Evolutionary conservation across 2,329 filamentous ascomycete species (phyloP), one percentile per base, ranked within the genome.

Genomic region (Nigrospora sphaerica): DNA sequence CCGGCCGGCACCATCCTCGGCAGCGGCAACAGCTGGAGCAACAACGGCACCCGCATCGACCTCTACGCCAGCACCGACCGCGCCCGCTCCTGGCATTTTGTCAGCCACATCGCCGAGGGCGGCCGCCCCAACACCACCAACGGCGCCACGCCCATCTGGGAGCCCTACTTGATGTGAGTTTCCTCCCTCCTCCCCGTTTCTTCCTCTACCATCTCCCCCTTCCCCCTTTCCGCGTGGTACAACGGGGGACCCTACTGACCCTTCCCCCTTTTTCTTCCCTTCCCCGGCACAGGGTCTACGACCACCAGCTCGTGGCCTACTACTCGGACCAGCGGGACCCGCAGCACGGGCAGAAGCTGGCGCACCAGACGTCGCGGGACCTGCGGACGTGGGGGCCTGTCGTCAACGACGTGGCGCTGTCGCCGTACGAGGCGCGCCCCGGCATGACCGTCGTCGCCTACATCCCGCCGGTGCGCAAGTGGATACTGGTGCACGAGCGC

Each of bases 281-380:
- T 17, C 13, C n/a, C 6, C 17, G 4, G 10, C 6, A 19, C 31
- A 72, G 74, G 60, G 66, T 73, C 37, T 74, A 81, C 57, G 64
- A 85, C 49, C 69, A 75, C 43, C 67, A 77, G 40, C 63, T 87
- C 31, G 73, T 86, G 31, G 66, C 73, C 54, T 87, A 84, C 69
- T 87, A 86, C 66, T 80, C 82, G 2, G 83, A 87, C 60, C 83
- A 86, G 58, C 74, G 83, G 34, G 80, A 81, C 51, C 73, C 80
- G 48, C 65, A 66, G 1, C 69, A 86, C 55, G 83, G 82, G n/a
- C 83, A 87, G 61, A 84, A 86, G 56, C 70, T 87, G 43, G 71
- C 78, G 2, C 81, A 86, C 59, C 80, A 85, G 61, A 68, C 69
- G n/a, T 73, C 78, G 5, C 69, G 62, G 1, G 78, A 87, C 55